Conservation (phyloP, 805 yeast species). For the Schizosaccharomyces lindneri region DNA sequence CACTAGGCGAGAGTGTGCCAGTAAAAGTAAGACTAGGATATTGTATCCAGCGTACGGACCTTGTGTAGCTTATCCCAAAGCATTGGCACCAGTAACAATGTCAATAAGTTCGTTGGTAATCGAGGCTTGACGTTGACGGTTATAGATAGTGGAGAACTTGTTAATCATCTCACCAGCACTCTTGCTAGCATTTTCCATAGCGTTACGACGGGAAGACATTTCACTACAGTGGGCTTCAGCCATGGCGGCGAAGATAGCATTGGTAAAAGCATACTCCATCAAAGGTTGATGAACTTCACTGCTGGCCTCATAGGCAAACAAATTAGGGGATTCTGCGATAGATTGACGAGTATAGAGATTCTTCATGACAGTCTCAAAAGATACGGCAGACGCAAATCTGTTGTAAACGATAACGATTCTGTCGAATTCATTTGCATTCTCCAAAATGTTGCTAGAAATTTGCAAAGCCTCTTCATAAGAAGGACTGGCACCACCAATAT, state of each 20-base stretch:
- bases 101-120: conserved; percentile 98
- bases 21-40: too few species aligned
- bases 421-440: conserved; percentile 34
- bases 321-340: conserved; percentile 64
- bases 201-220: conserved; percentile 94
- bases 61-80: conserved; percentile 20
- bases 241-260: conserved; percentile 69
- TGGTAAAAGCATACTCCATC: conserved; percentile 72
- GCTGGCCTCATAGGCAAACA: conserved; percentile 56
- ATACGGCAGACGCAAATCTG: conserved; percentile 63
- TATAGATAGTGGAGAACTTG: conserved; percentile 87
- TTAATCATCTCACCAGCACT: conserved; percentile 97
- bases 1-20: too few species aligned
- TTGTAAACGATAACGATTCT: conserved; percentile 65
- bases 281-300: conserved; percentile 27
- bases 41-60: too few species aligned
- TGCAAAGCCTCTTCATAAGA: conserved; percentile 72
- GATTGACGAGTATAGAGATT: conserved; percentile 44
- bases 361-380: conserved; percentile 62
- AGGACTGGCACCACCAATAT: conserved; percentile 93
- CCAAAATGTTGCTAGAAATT: conserved; percentile 61
- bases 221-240: conserved; percentile 98
- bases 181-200: conserved; percentile 99
- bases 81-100: conserved; percentile 98
- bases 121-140: conserved; percentile 98